Conservation (phyloP, 163 green algal genomes). For the Volvox carteri region DNA sequence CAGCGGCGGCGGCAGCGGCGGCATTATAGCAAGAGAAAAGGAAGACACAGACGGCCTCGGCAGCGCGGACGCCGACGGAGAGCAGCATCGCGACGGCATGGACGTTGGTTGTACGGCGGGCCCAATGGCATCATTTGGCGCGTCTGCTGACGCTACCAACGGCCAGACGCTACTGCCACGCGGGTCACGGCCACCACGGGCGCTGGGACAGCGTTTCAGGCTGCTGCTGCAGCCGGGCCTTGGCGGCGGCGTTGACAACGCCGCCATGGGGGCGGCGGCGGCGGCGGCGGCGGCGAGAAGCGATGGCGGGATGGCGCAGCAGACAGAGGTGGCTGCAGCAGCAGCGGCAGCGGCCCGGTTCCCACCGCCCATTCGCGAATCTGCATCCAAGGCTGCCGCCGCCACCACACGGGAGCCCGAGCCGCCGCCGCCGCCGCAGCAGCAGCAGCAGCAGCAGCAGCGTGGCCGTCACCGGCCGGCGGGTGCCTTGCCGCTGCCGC, state of each 20-base stretch:
- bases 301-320: not conserved
- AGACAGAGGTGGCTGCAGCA: not conserved
- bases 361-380: too few species aligned
- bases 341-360: too few species aligned
- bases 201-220: conserved; percentile 23
- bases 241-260: not conserved
- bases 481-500: not conserved
- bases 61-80: not conserved
- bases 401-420: too few species aligned
- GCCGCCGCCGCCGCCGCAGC: not conserved
- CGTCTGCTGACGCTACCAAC: not conserved
- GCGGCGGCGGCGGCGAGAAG: not conserved
- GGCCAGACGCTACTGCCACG: not conserved
- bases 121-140: not conserved
- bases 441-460: conserved; percentile 5
- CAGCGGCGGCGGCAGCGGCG: not conserved
- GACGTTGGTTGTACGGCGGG: not conserved
- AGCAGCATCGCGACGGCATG: not conserved
- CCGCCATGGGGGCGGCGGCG: not conserved
- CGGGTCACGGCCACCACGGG: not conserved
- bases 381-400: not conserved
- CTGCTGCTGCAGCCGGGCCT: not conserved
- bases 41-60: too few species aligned
- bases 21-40: too few species aligned
- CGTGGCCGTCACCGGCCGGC: not conserved